Conservation (phyloP, 2,329 filamentous ascomycete genomes). For the Talaromyces sp. region DNA sequence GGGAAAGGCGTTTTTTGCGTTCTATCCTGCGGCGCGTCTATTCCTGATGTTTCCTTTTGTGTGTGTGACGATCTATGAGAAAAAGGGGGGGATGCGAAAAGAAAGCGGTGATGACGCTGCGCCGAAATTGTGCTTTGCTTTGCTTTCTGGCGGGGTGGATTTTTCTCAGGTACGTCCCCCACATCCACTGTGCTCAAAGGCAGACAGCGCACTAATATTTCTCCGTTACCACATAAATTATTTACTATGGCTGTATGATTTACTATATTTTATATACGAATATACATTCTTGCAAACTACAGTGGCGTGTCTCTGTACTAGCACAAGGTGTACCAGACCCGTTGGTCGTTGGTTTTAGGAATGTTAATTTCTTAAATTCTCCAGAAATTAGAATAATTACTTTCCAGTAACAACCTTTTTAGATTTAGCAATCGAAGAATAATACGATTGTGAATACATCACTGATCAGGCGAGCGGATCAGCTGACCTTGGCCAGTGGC, state of each 20-base stretch:
- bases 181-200: neutral
- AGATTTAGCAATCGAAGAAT: too few species aligned
- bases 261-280: too few species aligned
- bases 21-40: neutral
- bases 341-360: too few species aligned
- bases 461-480: neutral
- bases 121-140: neutral
- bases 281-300: too few species aligned
- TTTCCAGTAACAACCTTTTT: too few species aligned
- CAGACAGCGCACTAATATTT: constrained; percentile 2
- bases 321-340: too few species aligned
- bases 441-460: neutral
- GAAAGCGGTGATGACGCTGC: neutral
- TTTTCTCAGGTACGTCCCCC: constrained; percentile 3
- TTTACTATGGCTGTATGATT: neutral
- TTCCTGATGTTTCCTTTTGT: too few species aligned
- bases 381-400: too few species aligned
- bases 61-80: neutral
- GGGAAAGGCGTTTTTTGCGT: neutral
- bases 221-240: neutral
- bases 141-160: constrained; percentile 2
- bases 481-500: neutral
- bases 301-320: too few species aligned
- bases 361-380: too few species aligned
- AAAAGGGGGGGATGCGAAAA: neutral